Percentiles rank a stretch among this genome's conserved stretches.
Conservation (phyloP, 106 monocot species). For the Acorus gramineus region DNA sequence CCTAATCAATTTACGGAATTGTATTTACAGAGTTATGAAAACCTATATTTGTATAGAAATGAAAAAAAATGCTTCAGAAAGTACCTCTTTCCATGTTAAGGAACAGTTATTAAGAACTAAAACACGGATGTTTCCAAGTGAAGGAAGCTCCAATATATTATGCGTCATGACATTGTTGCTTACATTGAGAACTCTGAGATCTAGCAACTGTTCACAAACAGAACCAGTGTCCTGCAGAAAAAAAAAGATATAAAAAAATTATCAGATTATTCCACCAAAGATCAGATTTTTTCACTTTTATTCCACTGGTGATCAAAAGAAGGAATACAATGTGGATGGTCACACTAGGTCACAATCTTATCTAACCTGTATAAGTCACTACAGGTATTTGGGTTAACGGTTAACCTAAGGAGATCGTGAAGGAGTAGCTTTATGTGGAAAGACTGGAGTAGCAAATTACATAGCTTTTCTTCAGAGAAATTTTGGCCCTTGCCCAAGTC, state of each 20-base stretch:
- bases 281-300: no score
- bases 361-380: no score
- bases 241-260: neutral
- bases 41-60: neutral
- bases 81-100: constrained; percentile 76
- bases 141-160: constrained; percentile 32
- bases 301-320: no score
- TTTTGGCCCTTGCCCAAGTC: no score
- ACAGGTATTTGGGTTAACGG: no score
- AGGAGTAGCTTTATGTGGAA: no score
- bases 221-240: constrained; percentile 60
- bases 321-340: no score
- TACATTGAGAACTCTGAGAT: constrained; percentile 65
- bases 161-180: constrained; percentile 51
- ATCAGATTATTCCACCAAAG: no score
- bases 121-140: constrained; percentile 40
- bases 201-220: constrained; percentile 68
- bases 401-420: no score
- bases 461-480: no score
- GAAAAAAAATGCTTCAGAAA: neutral
- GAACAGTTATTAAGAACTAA: constrained; percentile 84
- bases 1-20: constrained; percentile 29
- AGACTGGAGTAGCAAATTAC: no score
- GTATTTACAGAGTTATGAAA: neutral
- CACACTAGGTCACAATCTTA: no score